Evolutionary conservation across 345 rosid genomes (phyloP), one percentile per base, ranked within the genome.

Genomic region (Melaleuca quinquenervia): DNA sequence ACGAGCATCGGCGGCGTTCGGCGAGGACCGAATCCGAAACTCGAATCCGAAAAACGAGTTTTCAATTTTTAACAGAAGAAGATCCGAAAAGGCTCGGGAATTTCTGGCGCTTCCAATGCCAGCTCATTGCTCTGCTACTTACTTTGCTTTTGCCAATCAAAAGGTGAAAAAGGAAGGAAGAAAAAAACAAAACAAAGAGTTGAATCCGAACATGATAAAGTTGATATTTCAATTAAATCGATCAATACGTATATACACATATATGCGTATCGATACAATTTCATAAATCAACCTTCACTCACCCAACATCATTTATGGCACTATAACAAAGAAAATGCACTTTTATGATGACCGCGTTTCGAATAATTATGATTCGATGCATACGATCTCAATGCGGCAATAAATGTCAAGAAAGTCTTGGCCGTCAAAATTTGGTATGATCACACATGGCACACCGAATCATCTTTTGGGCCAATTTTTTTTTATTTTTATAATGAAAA

Each of bases 181-280:
- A 32, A 3, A 29, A 16, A 29, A 56, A 29, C 7, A 15, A 27
- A 7, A 21, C 11, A 0, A 16, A 7, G 18, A 13, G 21, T 29
- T 15, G 41, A 27, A 62, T 62, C 18, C 21, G 5, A n/a, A n/a
- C 3, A 18, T 14, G 36, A 16, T 8, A 62, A 15, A 62, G 14
- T 62, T 14, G 44, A 64, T 29, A 1, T 29, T 29, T 15, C 41
- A 5, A 64, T 62, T 62, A 62, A 7, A 11, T 62, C 1, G 22
- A 5, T 62, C 75, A 32, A 32, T 32, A 29, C 9, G 4, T 41
- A 41, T 15, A 7, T 64, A 27, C 1, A 13, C 0, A 0, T 0
- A 16, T 32, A 2, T 11, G 2, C 22, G 16, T 20, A 12, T 70
- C 45, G 0, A 16, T 18, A n/a, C 70, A n/a, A 58, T 13, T 12